Evolutionary conservation across 768 basidiomycete genomes (phyloP).

Genomic region (Cystoderma amianthinum): DNA sequence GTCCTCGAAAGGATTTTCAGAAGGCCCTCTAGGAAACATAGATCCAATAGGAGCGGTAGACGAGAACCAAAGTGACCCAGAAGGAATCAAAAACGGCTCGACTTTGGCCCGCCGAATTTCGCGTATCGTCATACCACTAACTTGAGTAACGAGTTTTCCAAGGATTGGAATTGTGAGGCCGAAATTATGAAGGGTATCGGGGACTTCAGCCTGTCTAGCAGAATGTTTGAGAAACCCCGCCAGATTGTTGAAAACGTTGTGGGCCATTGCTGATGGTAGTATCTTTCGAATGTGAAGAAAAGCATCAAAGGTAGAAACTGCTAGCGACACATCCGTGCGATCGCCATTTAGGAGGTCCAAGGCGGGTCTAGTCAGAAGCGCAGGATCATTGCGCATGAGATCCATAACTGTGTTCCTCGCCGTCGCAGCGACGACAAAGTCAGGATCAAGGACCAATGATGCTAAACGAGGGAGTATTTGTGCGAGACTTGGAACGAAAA

Average conservation of each 20-base stretch:
- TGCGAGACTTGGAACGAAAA: slow-evolving; percentile 60
- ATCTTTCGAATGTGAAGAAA: slow-evolving; percentile 48
- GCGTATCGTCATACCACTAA: slow-evolving; percentile 64
- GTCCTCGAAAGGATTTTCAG: slow-evolving; percentile 27
- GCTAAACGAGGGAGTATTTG: slow-evolving; percentile 49
- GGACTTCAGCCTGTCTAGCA: slow-evolving; percentile 33
- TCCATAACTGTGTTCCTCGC: slow-evolving; percentile 55
- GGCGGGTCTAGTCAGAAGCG: slow-evolving; percentile 53
- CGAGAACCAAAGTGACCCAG: slow-evolving; percentile 66
- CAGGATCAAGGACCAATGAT: slow-evolving; percentile 42
- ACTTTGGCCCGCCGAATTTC: slow-evolving; percentile 70
- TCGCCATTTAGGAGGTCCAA: slow-evolving; percentile 54
- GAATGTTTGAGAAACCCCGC: slow-evolving; percentile 58
- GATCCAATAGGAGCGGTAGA: slow-evolving; percentile 43
- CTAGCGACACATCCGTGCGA: slow-evolving; percentile 35
- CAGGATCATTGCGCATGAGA: slow-evolving; percentile 70
- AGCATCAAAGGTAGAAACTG: slow-evolving; percentile 45
- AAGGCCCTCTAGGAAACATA: slow-evolving; percentile 51
- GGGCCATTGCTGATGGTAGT: slow-evolving; percentile 59
- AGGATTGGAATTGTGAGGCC: slow-evolving; percentile 52
- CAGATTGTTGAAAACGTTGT: slow-evolving; percentile 65
- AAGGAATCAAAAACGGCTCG: slow-evolving; percentile 61
- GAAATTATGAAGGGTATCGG: slow-evolving; percentile 42
- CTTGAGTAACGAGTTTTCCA: slow-evolving; percentile 51
- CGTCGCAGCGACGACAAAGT: slow-evolving; percentile 45